Base-by-base conservation (phyloP, 306 rosid species). In the Dalbergia oliveri region DNA sequence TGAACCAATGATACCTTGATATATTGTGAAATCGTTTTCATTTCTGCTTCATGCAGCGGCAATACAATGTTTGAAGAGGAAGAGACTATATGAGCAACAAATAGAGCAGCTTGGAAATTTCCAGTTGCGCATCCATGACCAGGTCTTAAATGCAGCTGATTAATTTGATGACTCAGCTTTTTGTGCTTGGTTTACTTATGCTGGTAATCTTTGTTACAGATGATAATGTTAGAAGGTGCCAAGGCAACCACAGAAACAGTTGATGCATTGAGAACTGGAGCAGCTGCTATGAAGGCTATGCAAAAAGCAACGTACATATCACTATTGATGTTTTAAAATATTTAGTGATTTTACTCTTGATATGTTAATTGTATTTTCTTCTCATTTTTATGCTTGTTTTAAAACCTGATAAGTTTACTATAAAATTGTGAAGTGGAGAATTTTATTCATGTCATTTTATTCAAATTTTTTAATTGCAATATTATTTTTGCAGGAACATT, bases 241-340 rank as follows among this genome's bases (percentile, higher is more conserved):
- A 93, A 96, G 84, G 99, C 99, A 62, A 96, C 99, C 49, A 96
- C 99, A 8, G 99, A 96, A 86, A 96, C 99, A 12, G 98, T 96
- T 5, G 99, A 96, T 60, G 99, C 98, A 33, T 91, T 96, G 89
- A 88, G 99, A 89, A 88, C 97, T 33, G 99, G 99, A 66, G 99
- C 99, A 47, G 81, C 97, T 83, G 97, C 99, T 14, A 96, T 96
- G 99, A 96, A 93, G 85, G 98, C 97, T 62, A 91, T 96, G 99
- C 97, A 91, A 79, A 96, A 91, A 88, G 97, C 97, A 80, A 93
- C 94, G 99, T 96, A 81, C 33, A 87, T 49, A 26, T 39, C 61
- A 45, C 12, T 73, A 4, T 72, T 64, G 65, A 26, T 68, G 51
- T 18, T 6, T 51, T 73, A 12, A n/a, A 33, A 31, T 70, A 47